phyloP scores from a whole-genome alignment of 2,329 filamentous ascomycete species.

The Chaetomiaceae sp. region DNA sequence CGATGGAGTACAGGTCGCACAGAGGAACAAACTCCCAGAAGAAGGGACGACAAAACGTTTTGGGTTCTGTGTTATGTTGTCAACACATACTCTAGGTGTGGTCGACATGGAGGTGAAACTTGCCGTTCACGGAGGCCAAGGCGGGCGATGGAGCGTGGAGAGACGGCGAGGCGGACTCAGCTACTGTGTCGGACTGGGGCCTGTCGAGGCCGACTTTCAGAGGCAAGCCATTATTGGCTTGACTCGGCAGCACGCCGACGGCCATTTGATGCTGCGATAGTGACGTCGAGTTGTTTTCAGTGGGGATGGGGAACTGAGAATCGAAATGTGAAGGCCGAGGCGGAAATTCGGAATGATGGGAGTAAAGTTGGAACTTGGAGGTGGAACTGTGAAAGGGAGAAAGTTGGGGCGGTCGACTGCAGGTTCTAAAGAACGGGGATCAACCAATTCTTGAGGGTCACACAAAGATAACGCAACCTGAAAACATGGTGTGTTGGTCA shows the following conservation, averaged over 20 bases:
- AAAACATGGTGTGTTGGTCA: too few species aligned
- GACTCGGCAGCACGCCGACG: conserved; percentile 8
- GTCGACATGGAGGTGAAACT: not conserved
- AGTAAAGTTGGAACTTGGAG: too few species aligned
- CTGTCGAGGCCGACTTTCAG: not conserved
- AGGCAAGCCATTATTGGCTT: not conserved
- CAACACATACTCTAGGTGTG: not conserved
- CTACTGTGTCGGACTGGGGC: not conserved
- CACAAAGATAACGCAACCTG: too few species aligned
- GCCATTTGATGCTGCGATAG: conserved; percentile 11
- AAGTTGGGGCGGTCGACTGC: too few species aligned
- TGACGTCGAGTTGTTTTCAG: too few species aligned
- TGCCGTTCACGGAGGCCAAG: not conserved
- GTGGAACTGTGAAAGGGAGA: too few species aligned
- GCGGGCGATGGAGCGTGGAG: conserved; percentile 1
- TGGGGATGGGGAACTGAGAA: not conserved
- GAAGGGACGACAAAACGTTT: conserved; percentile 9
- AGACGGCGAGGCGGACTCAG: not conserved
- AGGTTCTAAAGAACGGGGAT: too few species aligned
- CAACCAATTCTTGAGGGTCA: too few species aligned
- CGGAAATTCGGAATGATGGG: too few species aligned
- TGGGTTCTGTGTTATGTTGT: not conserved
- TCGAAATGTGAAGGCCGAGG: too few species aligned
- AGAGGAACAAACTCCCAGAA: conserved; percentile 19
- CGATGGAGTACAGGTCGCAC: conserved; percentile 21